phyloP scores from a whole-genome alignment of 164 flowering plant genomes.

The Chimonanthus salicifolius region DNA sequence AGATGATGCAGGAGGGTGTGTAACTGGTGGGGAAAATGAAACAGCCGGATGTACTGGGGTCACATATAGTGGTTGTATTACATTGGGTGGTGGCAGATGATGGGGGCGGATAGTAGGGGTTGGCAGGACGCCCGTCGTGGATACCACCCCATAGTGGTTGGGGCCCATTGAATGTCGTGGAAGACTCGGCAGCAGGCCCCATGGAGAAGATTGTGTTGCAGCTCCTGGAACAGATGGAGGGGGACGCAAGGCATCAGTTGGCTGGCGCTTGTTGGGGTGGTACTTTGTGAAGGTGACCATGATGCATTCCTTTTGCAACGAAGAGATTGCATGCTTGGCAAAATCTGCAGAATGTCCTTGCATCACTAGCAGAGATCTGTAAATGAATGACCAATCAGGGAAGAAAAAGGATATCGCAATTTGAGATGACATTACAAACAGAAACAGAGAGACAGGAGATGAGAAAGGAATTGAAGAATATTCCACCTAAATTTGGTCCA shows the following conservation, averaged over 20 bases:
- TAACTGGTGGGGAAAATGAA: slow-evolving; percentile 54
- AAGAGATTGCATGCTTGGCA: slow-evolving; percentile 66
- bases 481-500: neutral
- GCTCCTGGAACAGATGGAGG: slow-evolving; percentile 19
- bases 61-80: slow-evolving; percentile 56
- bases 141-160: slow-evolving; percentile 45
- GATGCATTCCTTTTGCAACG: slow-evolving; percentile 60
- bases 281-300: slow-evolving; percentile 65
- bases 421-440: neutral
- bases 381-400: slow-evolving; percentile 3
- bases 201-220: slow-evolving; percentile 27
- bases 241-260: slow-evolving; percentile 28
- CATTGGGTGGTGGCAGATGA: slow-evolving; percentile 44
- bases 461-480: neutral
- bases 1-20: slow-evolving; percentile 47
- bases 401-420: neutral
- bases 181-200: slow-evolving; percentile 55
- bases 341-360: slow-evolving; percentile 77
- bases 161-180: slow-evolving; percentile 46
- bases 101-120: slow-evolving; percentile 43
- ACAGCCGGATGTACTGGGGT: slow-evolving; percentile 45
- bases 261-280: slow-evolving; percentile 38
- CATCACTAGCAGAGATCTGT: slow-evolving; percentile 68
- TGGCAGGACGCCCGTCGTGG: slow-evolving; percentile 58
- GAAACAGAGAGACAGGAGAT: neutral